A percentile compares a stretch with the other conserved stretches of the same genome.
phyloP scores from a whole-genome alignment of 495 filamentous ascomycete species.

The Polyplosphaeria fusca region DNA sequence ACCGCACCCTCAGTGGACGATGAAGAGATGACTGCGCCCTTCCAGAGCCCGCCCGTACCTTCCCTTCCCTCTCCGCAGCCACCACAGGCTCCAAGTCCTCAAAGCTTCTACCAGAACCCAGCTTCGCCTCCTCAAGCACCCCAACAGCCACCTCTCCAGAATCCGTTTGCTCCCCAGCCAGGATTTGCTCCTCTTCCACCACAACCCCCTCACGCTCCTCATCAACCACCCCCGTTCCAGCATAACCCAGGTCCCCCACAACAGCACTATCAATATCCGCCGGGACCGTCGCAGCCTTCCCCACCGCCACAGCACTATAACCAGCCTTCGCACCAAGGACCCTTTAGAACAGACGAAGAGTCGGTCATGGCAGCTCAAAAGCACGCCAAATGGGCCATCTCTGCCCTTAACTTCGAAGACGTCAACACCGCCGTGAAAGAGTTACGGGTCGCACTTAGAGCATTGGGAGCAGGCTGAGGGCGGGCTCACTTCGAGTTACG shows the following conservation, averaged over 20 bases:
- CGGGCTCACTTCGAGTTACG: too few relatives aligned
- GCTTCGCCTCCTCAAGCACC: slow-evolving; percentile 17
- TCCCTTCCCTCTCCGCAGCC: slow-evolving; percentile 12
- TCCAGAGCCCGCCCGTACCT: neutral
- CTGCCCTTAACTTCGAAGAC: slow-evolving; percentile 94
- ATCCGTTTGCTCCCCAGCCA: slow-evolving; percentile 19
- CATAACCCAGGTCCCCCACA: slow-evolving; percentile 16
- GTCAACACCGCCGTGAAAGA: slow-evolving; percentile 87
- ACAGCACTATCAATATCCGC: slow-evolving; percentile 15
- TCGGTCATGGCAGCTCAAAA: slow-evolving; percentile 81
- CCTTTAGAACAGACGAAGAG: slow-evolving; percentile 61
- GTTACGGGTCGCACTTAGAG: slow-evolving; percentile 66
- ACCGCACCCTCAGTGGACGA: slow-evolving; percentile 28
- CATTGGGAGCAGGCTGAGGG: slow-evolving; percentile 54
- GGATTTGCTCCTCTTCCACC: slow-evolving; percentile 1
- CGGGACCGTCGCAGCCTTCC: slow-evolving; percentile 35
- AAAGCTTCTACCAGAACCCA: slow-evolving; percentile 29
- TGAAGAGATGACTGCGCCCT: slow-evolving; percentile 22
- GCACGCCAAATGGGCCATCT: slow-evolving; percentile 95
- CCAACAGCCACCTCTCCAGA: slow-evolving; percentile 20
- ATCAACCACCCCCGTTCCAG: slow-evolving; percentile 40
- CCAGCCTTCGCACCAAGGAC: slow-evolving; percentile 20
- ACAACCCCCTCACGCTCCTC: slow-evolving; percentile 1
- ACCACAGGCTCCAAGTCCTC: slow-evolving; percentile 18
- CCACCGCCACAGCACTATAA: slow-evolving; percentile 7